Conservation (phyloP, 805 yeast species). For the Wickerhamomyces chambardii region DNA sequence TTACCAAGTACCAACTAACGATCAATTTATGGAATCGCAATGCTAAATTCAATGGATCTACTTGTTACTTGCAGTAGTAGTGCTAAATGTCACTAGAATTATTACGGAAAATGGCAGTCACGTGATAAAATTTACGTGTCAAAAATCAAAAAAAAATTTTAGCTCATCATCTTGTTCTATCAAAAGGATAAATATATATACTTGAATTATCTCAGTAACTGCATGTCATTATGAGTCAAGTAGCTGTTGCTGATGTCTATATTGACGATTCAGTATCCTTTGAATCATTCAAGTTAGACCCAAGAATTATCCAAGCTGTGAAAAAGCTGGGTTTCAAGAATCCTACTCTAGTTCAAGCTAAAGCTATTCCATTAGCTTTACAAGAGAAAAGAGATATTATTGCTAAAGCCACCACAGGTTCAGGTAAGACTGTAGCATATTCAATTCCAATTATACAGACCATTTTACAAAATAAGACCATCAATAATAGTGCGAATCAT, state of each 20-base stretch:
- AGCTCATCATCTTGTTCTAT: background rate
- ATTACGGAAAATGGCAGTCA: no score
- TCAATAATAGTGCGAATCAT: constrained; percentile 16
- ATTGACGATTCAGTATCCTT: constrained; percentile 65
- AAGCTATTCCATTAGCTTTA: constrained; percentile 86
- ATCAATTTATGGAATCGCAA: no score
- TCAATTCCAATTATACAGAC: constrained; percentile 79
- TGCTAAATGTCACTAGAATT: no score
- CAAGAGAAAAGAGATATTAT: constrained; percentile 87
- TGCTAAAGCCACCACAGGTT: constrained; percentile 92
- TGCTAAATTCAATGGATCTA: no score
- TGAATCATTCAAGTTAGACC: constrained; percentile 72
- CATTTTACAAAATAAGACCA: constrained; percentile 38
- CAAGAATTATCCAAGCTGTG: constrained; percentile 78
- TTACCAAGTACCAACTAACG: no score
- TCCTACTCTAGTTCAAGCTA: constrained; percentile 88
- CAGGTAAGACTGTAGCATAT: constrained; percentile 93
- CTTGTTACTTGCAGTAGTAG: no score
- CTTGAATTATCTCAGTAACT: no score
- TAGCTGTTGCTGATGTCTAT: constrained; percentile 57
- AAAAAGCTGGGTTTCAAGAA: constrained; percentile 69
- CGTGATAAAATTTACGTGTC: no score
- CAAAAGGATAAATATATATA: background rate
- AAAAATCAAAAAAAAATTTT: background rate
- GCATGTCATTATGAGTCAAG: constrained; percentile 11